Conservation (phyloP, 176 grass and related monocot species). For the Oryza coarctata region DNA sequence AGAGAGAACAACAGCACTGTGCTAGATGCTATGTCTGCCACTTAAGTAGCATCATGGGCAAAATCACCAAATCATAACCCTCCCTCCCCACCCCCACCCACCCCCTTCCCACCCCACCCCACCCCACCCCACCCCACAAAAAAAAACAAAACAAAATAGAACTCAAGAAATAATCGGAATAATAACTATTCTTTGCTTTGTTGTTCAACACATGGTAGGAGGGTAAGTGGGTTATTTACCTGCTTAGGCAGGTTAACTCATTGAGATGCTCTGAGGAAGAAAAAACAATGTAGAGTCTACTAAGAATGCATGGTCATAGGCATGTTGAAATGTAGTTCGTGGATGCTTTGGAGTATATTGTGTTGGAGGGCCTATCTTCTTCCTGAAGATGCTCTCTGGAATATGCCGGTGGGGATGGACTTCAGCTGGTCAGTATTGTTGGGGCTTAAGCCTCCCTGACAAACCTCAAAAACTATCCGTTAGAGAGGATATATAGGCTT, state of each 20-base stretch:
- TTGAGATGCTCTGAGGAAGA: not conserved
- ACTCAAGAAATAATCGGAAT: not conserved
- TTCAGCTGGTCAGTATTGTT: not conserved
- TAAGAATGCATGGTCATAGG: not conserved
- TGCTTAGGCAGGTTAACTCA: constrained; percentile 1
- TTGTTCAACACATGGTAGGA: not conserved
- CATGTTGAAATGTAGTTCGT: not conserved
- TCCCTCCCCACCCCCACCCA: not conserved
- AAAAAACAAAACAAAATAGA: not conserved
- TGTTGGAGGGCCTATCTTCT: not conserved
- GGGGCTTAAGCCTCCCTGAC: not conserved
- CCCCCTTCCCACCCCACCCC: too few relatives aligned
- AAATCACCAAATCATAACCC: constrained; percentile 2
- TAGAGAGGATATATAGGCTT: not conserved
- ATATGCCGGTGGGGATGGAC: not conserved
- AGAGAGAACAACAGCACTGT: not conserved
- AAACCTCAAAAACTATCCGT: not conserved
- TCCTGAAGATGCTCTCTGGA: not conserved
- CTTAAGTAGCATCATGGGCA: not conserved
- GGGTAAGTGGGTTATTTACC: not conserved
- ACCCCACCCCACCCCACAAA: too few relatives aligned
- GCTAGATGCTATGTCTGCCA: not conserved
- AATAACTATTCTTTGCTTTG: not conserved
- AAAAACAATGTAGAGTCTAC: not conserved
- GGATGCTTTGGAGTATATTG: not conserved